Evolutionary conservation across 441 rosid species (phyloP).

Genomic region (Pelargonium citronellum): DNA sequence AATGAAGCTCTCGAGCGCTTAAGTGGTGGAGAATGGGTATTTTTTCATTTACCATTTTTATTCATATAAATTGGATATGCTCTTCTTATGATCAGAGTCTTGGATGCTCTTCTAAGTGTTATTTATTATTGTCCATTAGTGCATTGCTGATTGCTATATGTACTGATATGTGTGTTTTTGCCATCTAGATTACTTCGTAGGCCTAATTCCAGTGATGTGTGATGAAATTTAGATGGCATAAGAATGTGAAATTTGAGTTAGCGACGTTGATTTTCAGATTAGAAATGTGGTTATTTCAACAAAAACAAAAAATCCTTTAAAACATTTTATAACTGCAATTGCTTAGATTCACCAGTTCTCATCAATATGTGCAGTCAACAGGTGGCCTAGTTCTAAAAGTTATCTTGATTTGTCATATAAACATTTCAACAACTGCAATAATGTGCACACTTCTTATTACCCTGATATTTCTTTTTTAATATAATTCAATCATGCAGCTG

Average conservation of each 20-base stretch:
- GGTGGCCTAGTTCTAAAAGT: not conserved
- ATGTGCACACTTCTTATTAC: conserved; percentile 5
- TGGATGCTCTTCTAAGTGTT: not conserved
- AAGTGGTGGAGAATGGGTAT: conserved; percentile 78
- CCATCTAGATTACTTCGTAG: not conserved
- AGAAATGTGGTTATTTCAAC: not conserved
- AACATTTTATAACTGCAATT: not conserved
- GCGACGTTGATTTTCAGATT: not conserved
- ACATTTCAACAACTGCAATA: not conserved
- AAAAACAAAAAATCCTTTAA: not conserved
- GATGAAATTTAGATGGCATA: not conserved
- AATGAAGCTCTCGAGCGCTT: conserved; percentile 70
- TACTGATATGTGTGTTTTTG: not conserved
- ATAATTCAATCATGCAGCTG: conserved; percentile 37
- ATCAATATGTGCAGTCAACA: not conserved
- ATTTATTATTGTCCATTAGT: not conserved
- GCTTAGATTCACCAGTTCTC: not conserved
- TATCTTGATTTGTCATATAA: not conserved
- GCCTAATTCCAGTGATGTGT: too few species aligned
- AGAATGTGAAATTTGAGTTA: not conserved
- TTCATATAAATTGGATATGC: not conserved
- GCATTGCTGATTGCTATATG: not conserved
- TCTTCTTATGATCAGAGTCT: too few species aligned
- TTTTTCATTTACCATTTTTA: conserved; percentile 1
- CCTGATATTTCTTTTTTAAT: conserved; percentile 10